Evolutionary conservation across 2,329 filamentous ascomycete genomes (phyloP).

Genomic region (Diaporthe australafricana): DNA sequence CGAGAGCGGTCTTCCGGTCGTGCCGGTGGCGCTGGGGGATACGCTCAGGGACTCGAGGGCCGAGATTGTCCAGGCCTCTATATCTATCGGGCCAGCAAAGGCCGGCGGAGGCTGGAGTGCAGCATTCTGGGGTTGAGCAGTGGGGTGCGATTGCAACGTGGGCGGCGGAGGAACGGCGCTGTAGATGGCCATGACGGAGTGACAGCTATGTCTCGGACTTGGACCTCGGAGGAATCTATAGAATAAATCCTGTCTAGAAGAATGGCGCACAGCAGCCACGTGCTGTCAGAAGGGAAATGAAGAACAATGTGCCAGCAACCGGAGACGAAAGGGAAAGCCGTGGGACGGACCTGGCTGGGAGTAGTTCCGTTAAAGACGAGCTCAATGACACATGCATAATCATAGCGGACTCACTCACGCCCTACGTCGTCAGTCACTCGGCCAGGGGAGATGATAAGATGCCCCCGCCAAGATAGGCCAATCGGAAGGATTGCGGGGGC

Average conservation of each 20-base stretch:
- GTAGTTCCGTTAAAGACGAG: background rate
- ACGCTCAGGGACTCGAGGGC: conserved; percentile 67
- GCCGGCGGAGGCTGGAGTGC: conserved; percentile 42
- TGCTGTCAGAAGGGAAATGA: background rate
- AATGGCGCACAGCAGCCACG: background rate
- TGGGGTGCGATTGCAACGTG: conserved; percentile 33
- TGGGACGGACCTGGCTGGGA: background rate
- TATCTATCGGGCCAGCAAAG: conserved; percentile 60
- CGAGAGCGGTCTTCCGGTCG: conserved; percentile 69
- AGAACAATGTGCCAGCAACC: background rate
- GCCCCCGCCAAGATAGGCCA: background rate
- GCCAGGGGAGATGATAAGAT: conserved; percentile 28
- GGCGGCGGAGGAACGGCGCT: conserved; percentile 48
- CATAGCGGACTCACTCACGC: background rate
- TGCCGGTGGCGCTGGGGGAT: conserved; percentile 66
- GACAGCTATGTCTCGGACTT: background rate
- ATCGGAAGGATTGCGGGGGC: conserved; percentile 20
- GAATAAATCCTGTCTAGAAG: background rate
- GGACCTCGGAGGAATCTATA: background rate
- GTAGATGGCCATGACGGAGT: conserved; percentile 47
- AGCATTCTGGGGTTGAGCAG: conserved; percentile 38
- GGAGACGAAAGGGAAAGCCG: background rate
- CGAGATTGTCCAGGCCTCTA: conserved; percentile 75
- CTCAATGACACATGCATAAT: conserved; percentile 26
- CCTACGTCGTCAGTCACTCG: conserved; percentile 19